A percentile compares a stretch with the other conserved stretches of the same genome.
Conservation (phyloP, 305 asterid genomes). For the Rubia balearica region DNA sequence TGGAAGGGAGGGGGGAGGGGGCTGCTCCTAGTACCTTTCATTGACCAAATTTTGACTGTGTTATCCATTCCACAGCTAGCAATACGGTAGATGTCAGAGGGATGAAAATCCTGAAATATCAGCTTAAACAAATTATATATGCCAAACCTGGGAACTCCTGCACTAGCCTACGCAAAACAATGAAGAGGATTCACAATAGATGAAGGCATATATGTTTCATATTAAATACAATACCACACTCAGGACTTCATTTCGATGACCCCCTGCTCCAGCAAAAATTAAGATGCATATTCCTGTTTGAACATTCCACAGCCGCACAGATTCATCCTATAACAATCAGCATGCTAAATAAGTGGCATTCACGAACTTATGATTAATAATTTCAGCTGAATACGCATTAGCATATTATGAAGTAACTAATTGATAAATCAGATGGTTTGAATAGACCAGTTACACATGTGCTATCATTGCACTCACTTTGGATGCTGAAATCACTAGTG, state of each 20-base stretch:
- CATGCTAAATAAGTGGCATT: background rate
- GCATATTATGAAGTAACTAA: background rate
- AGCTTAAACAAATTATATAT: slow-evolving; percentile 8
- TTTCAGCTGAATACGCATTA: background rate
- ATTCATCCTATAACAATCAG: slow-evolving; percentile 65
- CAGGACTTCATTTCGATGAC: slow-evolving; percentile 97
- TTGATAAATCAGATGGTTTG: background rate
- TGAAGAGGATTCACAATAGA: background rate
- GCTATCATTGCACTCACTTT: slow-evolving; percentile 45
- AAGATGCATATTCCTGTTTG: slow-evolving; percentile 96
- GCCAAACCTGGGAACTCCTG: slow-evolving; percentile 8
- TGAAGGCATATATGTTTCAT: background rate
- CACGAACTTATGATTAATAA: background rate
- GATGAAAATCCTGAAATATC: slow-evolving; percentile 79
- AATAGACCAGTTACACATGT: background rate
- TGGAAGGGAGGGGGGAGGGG: background rate
- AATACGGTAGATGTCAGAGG: slow-evolving; percentile 79
- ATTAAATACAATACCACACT: slow-evolving; percentile 61
- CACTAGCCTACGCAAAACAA: background rate
- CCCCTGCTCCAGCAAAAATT: slow-evolving; percentile 98
- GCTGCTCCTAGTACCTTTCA: slow-evolving; percentile 52
- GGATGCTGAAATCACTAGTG: slow-evolving; percentile 91
- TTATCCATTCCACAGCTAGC: slow-evolving; percentile 99
- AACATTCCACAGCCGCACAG: slow-evolving; percentile 94
- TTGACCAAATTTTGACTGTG: slow-evolving; percentile 94